Base-by-base conservation (phyloP, 176 grass and related monocot genomes). In the Lolium perenne region DNA sequence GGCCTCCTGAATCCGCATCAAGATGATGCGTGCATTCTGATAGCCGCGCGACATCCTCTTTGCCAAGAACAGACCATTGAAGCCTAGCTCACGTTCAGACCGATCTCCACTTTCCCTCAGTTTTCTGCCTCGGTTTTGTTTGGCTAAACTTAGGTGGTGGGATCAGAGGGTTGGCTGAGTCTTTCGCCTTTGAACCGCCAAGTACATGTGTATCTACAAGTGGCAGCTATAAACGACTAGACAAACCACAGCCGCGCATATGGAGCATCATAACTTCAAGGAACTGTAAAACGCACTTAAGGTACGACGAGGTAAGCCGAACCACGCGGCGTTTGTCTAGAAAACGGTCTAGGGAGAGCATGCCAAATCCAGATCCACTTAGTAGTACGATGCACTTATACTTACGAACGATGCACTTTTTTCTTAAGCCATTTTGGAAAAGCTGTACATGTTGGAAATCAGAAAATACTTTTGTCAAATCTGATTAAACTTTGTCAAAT, bases 121-220 rank as follows among this genome's bases (percentile, higher is more conserved):
- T 23, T 50, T 29, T 50, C 13, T 49, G 43, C 71, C 71, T 25
- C 65, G 78, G 49, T 88, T 43, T 64, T 71, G 43, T 41, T 64
- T 65, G 32, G 57, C 82, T 89, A 89, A 84, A 74, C 80, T 80
- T 89, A 85, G 82, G 58, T 54, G 57, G 46, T 29, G 17, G 3
- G 21, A 54, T 14, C 8, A 55, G 22, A 73, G 66, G 65, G 54
- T 21, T 72, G 50, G 80, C 73, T 67, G n/a, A 49, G 38, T 80
- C 41, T 60, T 17, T 75, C 16, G 47, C 63, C 76, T 79, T 43
- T 59, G 73, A 40, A 72, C 4, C 38, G 6, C 62, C 12, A 35
- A 65, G 62, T 45, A 12, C 32, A 35, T 35, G 32, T 35, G 32
- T 35, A 35, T 35, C 32, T 35, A 35, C 69, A 71, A 22, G 4